Conservation (phyloP, 345 rosid genomes). For the Arabidopsis suecica region DNA sequence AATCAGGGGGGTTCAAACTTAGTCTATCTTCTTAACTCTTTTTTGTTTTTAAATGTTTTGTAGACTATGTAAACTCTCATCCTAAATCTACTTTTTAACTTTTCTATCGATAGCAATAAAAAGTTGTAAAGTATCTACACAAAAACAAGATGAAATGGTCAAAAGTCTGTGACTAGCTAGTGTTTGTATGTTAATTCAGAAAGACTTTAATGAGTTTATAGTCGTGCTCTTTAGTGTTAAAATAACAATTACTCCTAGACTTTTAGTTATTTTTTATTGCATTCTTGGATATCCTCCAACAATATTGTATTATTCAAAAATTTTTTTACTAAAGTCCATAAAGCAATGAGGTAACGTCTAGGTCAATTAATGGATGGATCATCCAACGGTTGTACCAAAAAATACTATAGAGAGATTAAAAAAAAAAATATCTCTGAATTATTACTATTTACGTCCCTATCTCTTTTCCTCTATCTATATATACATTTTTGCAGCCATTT, state of each 20-base stretch:
- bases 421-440: not conserved
- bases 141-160: slow-evolving; percentile 7
- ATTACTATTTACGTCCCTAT: not conserved
- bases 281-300: not conserved
- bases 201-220: not conserved
- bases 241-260: not conserved
- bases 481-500: too few species aligned
- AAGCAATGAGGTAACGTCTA: slow-evolving; percentile 18
- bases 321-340: not conserved
- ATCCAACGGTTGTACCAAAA: slow-evolving; percentile 17
- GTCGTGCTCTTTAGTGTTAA: slow-evolving; percentile 18
- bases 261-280: not conserved
- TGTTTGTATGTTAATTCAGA: not conserved
- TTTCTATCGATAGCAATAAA: not conserved
- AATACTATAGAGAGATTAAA: too few species aligned
- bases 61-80: slow-evolving; percentile 18
- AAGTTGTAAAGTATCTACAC: not conserved
- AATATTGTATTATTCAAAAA: not conserved
- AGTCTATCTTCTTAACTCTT: slow-evolving; percentile 6
- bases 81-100: slow-evolving; percentile 8
- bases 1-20: not conserved
- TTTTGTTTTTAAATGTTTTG: not conserved
- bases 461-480: slow-evolving; percentile 28
- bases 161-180: not conserved
- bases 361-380: not conserved